phyloP scores from a whole-genome alignment of 148 eudicot species.

The Dysphania ambrosioides region DNA sequence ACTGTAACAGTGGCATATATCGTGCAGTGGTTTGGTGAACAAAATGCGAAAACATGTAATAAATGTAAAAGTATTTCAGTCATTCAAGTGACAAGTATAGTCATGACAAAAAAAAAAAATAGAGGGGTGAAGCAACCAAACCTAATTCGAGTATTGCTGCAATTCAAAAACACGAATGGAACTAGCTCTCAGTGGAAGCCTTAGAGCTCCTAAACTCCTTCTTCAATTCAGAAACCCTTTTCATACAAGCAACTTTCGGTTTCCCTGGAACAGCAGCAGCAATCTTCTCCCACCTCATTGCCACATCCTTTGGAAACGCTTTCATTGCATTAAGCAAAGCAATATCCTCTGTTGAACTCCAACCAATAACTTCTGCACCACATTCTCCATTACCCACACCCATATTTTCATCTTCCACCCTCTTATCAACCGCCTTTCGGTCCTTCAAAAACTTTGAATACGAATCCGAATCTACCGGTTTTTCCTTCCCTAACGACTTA shows the following conservation, averaged over 20 bases:
- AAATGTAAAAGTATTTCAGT: too few relatives aligned
- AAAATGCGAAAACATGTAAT: too few relatives aligned
- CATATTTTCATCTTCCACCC: slow-evolving; percentile 32
- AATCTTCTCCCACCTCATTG: slow-evolving; percentile 98
- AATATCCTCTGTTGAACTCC: slow-evolving; percentile 82
- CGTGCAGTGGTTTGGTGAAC: too few relatives aligned
- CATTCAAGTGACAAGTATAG: background rate
- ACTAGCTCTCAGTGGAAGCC: slow-evolving; percentile 36
- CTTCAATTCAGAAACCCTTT: slow-evolving; percentile 81
- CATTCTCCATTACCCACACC: slow-evolving; percentile 17
- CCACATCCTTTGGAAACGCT: slow-evolving; percentile 72
- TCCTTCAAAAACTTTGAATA: slow-evolving; percentile 74
- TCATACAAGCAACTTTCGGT: slow-evolving; percentile 73
- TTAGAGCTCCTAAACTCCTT: slow-evolving; percentile 86
- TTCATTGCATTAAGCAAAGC: slow-evolving; percentile 89
- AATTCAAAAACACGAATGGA: background rate
- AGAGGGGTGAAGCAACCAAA: slow-evolving; percentile 8
- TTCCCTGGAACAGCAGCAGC: slow-evolving; percentile 84
- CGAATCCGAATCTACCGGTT: slow-evolving; percentile 64
- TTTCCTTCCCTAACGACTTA: slow-evolving; percentile 72
- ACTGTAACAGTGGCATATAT: too few relatives aligned
- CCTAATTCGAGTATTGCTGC: slow-evolving; percentile 9
- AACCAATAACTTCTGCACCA: slow-evolving; percentile 28
- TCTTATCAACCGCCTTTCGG: slow-evolving; percentile 49
- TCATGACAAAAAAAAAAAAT: slow-evolving; percentile 3